These are phyloP conservation scores for Strobilomyces confusus DNA, from an alignment of 768 basidiomycete species.

Conservation along the genomic window DNA sequence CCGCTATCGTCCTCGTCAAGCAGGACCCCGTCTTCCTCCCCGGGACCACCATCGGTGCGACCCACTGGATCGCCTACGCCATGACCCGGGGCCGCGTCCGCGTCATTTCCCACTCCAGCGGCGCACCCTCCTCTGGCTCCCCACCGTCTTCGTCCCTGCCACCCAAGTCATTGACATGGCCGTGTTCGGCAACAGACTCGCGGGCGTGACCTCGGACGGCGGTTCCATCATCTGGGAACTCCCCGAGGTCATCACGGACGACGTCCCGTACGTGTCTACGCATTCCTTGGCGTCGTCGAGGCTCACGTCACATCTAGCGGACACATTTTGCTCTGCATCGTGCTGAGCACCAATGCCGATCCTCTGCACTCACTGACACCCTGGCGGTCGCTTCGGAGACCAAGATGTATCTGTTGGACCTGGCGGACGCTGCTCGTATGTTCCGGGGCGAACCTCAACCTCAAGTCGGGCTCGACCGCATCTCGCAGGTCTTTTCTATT, in stretches of 20 bases:
- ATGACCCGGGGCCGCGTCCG: slow-evolving; percentile 33
- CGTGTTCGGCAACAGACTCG: slow-evolving; percentile 75
- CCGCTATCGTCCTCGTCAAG: slow-evolving; percentile 83
- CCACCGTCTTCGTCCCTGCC: slow-evolving; percentile 51
- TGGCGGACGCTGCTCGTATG: slow-evolving; percentile 55
- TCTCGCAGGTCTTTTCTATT: slow-evolving; percentile 64
- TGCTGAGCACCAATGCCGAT: slow-evolving; percentile 50
- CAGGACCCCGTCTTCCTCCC: slow-evolving; percentile 82
- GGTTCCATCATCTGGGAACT: slow-evolving; percentile 89
- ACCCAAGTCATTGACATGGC: slow-evolving; percentile 84
- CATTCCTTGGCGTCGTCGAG: neutral
- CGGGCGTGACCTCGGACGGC: slow-evolving; percentile 83
- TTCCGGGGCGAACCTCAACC: slow-evolving; percentile 64
- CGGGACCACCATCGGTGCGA: slow-evolving; percentile 85
- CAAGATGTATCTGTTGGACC: slow-evolving; percentile 72
- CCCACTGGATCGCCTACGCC: slow-evolving; percentile 90
- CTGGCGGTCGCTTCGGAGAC: slow-evolving; percentile 80
- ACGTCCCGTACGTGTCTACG: slow-evolving; percentile 64
- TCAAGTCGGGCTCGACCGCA: slow-evolving; percentile 64
- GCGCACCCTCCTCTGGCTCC: slow-evolving; percentile 70
- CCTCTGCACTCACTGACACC: slow-evolving; percentile 70
- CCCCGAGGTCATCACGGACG: slow-evolving; percentile 78
- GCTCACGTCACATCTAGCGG: slow-evolving; percentile 43
- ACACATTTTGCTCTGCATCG: slow-evolving; percentile 64
- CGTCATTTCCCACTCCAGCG: too few species aligned